These are phyloP conservation scores for Pecoramyces ruminantium DNA, from an alignment of 192 early-diverging fungal genomes.

Conservation along the genomic window DNA sequence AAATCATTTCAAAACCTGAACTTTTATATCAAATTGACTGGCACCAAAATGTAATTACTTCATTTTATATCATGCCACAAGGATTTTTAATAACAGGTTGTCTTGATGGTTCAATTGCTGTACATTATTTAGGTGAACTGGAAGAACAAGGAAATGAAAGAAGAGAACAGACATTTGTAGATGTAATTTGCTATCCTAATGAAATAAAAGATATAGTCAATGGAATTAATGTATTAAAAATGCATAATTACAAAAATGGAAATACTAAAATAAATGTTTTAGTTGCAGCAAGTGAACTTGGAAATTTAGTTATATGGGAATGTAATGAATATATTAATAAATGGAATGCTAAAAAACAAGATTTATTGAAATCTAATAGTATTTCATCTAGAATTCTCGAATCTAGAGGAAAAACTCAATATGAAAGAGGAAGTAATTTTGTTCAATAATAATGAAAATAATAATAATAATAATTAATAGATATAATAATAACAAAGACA, in stretches of 20 bases:
- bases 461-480: not conserved
- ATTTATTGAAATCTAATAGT: not conserved
- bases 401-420: not conserved
- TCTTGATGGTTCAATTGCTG: not conserved
- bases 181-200: not conserved
- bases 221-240: not conserved
- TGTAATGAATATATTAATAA: not conserved
- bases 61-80: not conserved
- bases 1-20: not conserved
- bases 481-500: not conserved
- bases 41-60: not conserved
- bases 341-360: not conserved
- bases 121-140: not conserved
- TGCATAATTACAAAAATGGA: not conserved
- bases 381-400: not conserved
- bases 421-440: not conserved
- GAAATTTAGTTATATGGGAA: not conserved
- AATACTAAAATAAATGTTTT: not conserved
- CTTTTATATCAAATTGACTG: not conserved
- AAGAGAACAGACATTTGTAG: not conserved
- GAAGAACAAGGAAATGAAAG: not conserved
- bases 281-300: not conserved
- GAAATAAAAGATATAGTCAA: not conserved
- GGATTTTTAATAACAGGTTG: not conserved
- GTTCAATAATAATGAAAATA: not conserved